Evolutionary conservation across 805 yeast species (phyloP).

Genomic region (Spathaspora arborariae): DNA sequence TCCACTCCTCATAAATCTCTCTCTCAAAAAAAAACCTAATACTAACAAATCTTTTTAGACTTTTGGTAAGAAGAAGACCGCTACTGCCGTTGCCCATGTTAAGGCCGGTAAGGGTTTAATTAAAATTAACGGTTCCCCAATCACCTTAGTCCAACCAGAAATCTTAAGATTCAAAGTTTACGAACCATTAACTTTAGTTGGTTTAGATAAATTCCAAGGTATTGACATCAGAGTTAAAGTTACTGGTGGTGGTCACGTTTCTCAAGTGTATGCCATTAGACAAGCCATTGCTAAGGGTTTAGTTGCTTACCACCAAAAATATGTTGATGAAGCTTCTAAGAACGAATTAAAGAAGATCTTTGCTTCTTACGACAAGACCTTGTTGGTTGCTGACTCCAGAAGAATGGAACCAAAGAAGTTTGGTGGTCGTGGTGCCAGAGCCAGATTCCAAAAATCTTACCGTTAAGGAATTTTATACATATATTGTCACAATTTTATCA

Average conservation of each 20-base stretch:
- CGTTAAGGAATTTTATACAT: conserved; percentile 59
- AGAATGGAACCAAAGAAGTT: conserved; percentile 99
- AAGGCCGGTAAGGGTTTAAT: conserved; percentile 99
- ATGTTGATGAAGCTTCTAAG: conserved; percentile 98
- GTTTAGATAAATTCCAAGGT: conserved; percentile 97
- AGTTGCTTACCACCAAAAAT: conserved; percentile 99
- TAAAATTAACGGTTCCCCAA: conserved; percentile 99
- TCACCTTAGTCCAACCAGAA: conserved; percentile 98
- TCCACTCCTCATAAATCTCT: background rate
- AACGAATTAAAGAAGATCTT: conserved; percentile 98
- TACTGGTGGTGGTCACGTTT: conserved; percentile 99
- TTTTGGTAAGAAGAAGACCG: conserved; percentile 99
- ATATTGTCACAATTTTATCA: conserved; percentile 2
- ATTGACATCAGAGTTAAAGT: conserved; percentile 99
- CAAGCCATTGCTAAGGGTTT: conserved; percentile 99
- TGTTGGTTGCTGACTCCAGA: conserved; percentile 99
- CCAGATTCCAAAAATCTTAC: conserved; percentile 99
- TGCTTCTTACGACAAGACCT: conserved; percentile 97
- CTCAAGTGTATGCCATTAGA: conserved; percentile 99
- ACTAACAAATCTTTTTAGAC: conserved; percentile 56
- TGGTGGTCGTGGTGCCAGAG: conserved; percentile 99
- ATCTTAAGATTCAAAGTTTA: conserved; percentile 98
- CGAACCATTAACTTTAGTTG: conserved; percentile 98
- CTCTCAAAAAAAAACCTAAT: background rate
- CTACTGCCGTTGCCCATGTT: conserved; percentile 99